Conservation (phyloP, 768 basidiomycete species). For the Termitomyces sp. region DNA sequence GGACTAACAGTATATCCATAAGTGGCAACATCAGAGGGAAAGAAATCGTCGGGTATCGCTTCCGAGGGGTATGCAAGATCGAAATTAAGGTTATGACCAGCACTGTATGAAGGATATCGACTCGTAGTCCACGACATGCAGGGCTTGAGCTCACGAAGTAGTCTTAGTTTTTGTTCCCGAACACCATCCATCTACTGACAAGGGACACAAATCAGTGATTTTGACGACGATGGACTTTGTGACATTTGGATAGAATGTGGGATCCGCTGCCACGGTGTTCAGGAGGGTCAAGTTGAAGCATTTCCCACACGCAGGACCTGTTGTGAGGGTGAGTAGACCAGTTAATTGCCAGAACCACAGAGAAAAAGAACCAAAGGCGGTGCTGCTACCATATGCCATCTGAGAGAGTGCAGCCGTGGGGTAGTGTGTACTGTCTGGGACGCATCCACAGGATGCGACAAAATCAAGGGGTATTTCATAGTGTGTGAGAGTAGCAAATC, state of each 20-base stretch:
- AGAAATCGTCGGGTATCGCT: conserved; percentile 69
- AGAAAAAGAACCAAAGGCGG: conserved; percentile 46
- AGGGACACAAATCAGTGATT: conserved; percentile 77
- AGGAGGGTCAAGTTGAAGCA: conserved; percentile 79
- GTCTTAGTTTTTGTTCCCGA: conserved; percentile 56
- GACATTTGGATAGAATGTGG: conserved; percentile 64
- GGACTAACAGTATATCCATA: conserved; percentile 53
- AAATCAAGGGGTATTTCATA: conserved; percentile 54
- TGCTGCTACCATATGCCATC: conserved; percentile 75
- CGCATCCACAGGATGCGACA: conserved; percentile 78
- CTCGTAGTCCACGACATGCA: not conserved
- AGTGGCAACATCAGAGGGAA: conserved; percentile 62
- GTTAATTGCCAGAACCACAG: not conserved
- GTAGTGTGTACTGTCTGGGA: conserved; percentile 58
- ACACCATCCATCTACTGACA: conserved; percentile 63
- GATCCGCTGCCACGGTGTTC: conserved; percentile 60
- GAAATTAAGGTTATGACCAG: conserved; percentile 71
- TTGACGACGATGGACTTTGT: conserved; percentile 68
- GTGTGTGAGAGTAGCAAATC: conserved; percentile 77
- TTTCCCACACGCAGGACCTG: conserved; percentile 69
- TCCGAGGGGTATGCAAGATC: conserved; percentile 76
- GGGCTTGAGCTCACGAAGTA: conserved; percentile 50
- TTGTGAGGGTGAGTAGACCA: conserved; percentile 6
- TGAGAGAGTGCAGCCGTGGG: conserved; percentile 80
- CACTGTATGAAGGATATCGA: conserved; percentile 35